These are phyloP conservation scores for Shiraia sp. DNA, from an alignment of 2,329 filamentous ascomycete genomes.

Conservation along the genomic window DNA sequence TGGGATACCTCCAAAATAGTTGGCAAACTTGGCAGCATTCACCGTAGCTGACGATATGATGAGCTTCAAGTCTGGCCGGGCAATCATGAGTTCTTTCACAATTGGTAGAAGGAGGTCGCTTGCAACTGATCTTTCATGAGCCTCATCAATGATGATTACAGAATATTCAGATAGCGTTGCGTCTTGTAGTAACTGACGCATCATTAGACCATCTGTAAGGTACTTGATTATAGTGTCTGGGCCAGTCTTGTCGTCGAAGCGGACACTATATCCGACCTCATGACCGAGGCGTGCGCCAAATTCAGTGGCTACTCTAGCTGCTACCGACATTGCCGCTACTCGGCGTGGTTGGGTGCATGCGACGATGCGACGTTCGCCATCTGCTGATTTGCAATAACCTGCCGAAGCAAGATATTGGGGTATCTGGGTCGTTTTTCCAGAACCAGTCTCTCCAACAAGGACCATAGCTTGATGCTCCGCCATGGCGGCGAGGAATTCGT, in stretches of 20 bases:
- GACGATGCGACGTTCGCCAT: slow-evolving; percentile 59
- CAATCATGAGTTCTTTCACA: slow-evolving; percentile 83
- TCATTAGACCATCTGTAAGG: slow-evolving; percentile 95
- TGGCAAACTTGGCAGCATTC: slow-evolving; percentile 88
- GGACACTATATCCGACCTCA: slow-evolving; percentile 92
- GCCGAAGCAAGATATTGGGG: slow-evolving; percentile 87
- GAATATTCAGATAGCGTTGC: slow-evolving; percentile 82
- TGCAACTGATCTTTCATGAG: slow-evolving; percentile 88
- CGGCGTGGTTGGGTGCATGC: slow-evolving; percentile 93
- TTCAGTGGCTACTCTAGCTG: slow-evolving; percentile 93
- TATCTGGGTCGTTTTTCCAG: slow-evolving; percentile 93
- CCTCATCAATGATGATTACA: slow-evolving; percentile 94
- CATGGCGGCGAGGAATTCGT: slow-evolving; percentile 86
- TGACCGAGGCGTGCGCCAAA: slow-evolving; percentile 87
- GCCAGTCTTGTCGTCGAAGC: slow-evolving; percentile 84
- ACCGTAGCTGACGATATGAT: slow-evolving; percentile 94
- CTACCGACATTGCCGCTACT: slow-evolving; percentile 96
- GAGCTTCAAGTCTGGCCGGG: slow-evolving; percentile 82
- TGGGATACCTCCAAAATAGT: slow-evolving; percentile 89
- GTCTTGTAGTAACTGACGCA: slow-evolving; percentile 87
- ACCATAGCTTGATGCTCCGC: slow-evolving; percentile 84
- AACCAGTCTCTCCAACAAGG: slow-evolving; percentile 92
- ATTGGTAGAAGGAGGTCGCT: slow-evolving; percentile 89
- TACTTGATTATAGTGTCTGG: slow-evolving; percentile 93
- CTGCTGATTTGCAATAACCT: slow-evolving; percentile 58